These are phyloP conservation scores for Candida incommunis DNA, from an alignment of 805 yeast genomes.

Conservation along the genomic window DNA sequence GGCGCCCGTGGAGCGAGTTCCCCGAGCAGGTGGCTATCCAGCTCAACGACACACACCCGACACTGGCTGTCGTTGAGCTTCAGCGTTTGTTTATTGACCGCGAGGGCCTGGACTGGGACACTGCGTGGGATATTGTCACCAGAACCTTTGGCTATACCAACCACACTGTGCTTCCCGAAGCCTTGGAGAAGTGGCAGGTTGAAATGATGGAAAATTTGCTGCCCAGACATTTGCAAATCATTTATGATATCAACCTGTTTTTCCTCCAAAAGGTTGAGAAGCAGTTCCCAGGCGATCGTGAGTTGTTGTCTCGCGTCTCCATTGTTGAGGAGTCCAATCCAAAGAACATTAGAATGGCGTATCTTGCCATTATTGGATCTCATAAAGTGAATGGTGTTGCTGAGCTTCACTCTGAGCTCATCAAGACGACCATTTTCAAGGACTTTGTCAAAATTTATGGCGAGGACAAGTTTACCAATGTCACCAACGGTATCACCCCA, in stretches of 20 bases:
- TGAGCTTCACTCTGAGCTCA: slow-evolving; percentile 82
- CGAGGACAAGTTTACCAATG: slow-evolving; percentile 70
- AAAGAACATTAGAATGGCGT: slow-evolving; percentile 86
- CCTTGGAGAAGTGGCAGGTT: slow-evolving; percentile 91
- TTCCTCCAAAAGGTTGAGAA: slow-evolving; percentile 67
- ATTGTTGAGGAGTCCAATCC: slow-evolving; percentile 71
- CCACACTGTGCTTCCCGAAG: slow-evolving; percentile 92
- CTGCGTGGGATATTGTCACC: slow-evolving; percentile 76
- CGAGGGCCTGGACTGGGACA: slow-evolving; percentile 68
- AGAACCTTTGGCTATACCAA: slow-evolving; percentile 81
- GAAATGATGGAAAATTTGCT: slow-evolving; percentile 61
- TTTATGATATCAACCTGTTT: slow-evolving; percentile 68
- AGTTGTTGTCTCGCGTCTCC: slow-evolving; percentile 55
- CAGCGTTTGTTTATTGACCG: slow-evolving; percentile 76
- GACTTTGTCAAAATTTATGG: slow-evolving; percentile 83
- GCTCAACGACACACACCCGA: slow-evolving; percentile 90
- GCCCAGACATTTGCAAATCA: slow-evolving; percentile 85
- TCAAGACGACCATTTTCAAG: slow-evolving; percentile 76
- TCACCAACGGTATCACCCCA: slow-evolving; percentile 91
- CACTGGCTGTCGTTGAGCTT: slow-evolving; percentile 78
- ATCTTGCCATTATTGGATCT: slow-evolving; percentile 79
- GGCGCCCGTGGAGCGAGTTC: slow-evolving; percentile 66
- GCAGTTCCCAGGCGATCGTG: slow-evolving; percentile 62
- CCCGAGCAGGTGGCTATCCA: slow-evolving; percentile 84
- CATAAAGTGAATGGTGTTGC: slow-evolving; percentile 95